Evolutionary conservation across 1,284 basidiomycete genomes (phyloP), one percentile per base, ranked within the genome.

Genomic region (Ceratobasidium sp.): DNA sequence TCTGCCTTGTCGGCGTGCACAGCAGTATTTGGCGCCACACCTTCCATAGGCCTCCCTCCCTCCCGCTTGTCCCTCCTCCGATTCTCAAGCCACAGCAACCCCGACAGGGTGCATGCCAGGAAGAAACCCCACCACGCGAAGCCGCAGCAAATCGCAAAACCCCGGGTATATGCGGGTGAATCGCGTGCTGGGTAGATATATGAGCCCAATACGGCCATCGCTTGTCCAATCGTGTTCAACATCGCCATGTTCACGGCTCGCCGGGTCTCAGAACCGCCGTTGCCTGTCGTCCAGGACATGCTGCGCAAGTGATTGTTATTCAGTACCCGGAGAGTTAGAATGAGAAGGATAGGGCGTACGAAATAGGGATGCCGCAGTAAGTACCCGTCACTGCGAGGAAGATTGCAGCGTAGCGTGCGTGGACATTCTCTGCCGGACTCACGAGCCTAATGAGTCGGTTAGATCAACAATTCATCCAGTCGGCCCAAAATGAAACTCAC

Each of bases 191-290:
- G 84, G 82, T 85, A 86, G 29, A 82, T 75, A 79, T 84, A 85
- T 6, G 83, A 77, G 22, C 84, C 84, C 27, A 81, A 78, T 74
- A 86, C 79, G 2, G 81, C 80, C 9, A 86, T 79, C 74, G 83
- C 84, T 77, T 85, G 84, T 17, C 83, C 84, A 75, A 84, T 73
- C 1, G 82, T 77, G 80, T 86, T 86, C 59, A 86, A 81, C 82
- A 84, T 83, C 51, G 84, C 84, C 65, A 85, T 80, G 9, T 79
- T 79, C 0, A 83, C 81, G 3, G 84, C 84, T 63, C 84, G 77
- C 75, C 84, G 83, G 22, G 79, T 79, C 74, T 85, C 81, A 50
- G 78, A 79, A 4, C 80, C 79, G 27, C 79, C 79, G 78, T 83
- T 83, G 63, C 78, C 77, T 0, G 81, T 66, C 74, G 80, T 79